Conservation (phyloP, 257 asterid genomes). For the Forsythia suspensa region DNA sequence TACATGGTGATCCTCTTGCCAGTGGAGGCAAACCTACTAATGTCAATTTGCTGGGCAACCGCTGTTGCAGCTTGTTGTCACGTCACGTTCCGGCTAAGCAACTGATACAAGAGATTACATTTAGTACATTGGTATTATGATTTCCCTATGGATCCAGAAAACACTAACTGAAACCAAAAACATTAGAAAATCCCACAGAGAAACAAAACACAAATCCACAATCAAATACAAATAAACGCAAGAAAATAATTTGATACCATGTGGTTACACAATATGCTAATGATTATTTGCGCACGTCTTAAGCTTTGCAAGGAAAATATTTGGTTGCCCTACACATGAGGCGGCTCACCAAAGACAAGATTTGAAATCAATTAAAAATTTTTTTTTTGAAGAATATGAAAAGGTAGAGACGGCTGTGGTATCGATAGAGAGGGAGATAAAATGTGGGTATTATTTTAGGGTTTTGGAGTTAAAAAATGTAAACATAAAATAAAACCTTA, state of each 20-base stretch:
- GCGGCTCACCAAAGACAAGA: no score
- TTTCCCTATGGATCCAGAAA: neutral
- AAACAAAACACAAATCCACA: neutral
- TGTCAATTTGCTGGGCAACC: neutral
- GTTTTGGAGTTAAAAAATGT: no score
- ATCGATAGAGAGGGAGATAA: no score
- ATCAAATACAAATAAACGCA: neutral
- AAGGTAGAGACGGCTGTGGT: no score
- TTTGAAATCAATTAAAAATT: no score
- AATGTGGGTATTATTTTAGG: no score
- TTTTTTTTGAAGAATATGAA: no score
- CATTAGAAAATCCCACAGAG: neutral
- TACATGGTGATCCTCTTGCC: neutral
- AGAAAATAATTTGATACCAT: neutral
- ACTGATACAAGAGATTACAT: neutral
- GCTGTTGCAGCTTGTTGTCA: neutral
- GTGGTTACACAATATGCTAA: no score
- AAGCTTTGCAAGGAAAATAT: no score
- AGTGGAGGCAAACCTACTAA: neutral
- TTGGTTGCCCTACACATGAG: no score
- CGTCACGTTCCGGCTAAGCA: neutral
- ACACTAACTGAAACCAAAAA: neutral
- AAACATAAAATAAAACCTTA: no score
- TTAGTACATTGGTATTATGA: neutral
- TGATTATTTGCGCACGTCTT: no score